phyloP scores from a whole-genome alignment of 345 rosid species.

The Dovyalis caffra region DNA sequence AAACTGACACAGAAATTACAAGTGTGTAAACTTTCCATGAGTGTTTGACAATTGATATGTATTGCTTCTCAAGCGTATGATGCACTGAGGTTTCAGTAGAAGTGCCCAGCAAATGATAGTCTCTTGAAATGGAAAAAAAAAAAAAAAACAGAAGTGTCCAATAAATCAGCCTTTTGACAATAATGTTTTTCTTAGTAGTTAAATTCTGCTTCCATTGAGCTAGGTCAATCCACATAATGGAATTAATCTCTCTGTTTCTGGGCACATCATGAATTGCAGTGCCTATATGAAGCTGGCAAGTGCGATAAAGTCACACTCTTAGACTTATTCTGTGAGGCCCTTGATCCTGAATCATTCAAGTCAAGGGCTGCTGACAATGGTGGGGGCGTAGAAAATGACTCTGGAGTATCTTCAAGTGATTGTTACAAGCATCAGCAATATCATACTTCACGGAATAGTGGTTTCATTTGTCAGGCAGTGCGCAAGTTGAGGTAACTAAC shows the following conservation, averaged over 20 bases:
- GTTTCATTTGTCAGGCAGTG: constrained; percentile 47
- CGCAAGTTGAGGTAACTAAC: constrained; percentile 63
- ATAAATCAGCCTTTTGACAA: neutral
- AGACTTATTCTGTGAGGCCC: constrained; percentile 82
- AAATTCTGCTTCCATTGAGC: constrained; percentile 8
- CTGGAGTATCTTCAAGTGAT: constrained; percentile 24
- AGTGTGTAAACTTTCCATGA: neutral
- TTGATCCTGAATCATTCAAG: constrained; percentile 60
- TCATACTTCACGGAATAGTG: constrained; percentile 25
- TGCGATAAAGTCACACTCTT: constrained; percentile 53
- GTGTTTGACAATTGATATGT: neutral
- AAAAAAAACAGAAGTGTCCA: neutral
- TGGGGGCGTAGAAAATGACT: constrained; percentile 16
- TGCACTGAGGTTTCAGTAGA: neutral
- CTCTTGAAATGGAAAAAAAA: neutral
- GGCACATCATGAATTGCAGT: constrained; percentile 44
- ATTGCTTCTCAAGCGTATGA: neutral
- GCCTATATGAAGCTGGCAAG: constrained; percentile 73
- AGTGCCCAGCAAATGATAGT: neutral
- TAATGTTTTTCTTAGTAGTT: neutral
- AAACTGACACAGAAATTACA: neutral
- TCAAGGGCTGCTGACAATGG: constrained; percentile 26
- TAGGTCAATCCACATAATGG: constrained; percentile 6
- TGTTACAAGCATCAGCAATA: constrained; percentile 15
- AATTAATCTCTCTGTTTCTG: constrained; percentile 17